A percentile compares a stretch with the other conserved stretches of the same genome.
phyloP scores from a whole-genome alignment of 2,329 filamentous ascomycete species.

The Stachybotrys chlorohalonatus region DNA sequence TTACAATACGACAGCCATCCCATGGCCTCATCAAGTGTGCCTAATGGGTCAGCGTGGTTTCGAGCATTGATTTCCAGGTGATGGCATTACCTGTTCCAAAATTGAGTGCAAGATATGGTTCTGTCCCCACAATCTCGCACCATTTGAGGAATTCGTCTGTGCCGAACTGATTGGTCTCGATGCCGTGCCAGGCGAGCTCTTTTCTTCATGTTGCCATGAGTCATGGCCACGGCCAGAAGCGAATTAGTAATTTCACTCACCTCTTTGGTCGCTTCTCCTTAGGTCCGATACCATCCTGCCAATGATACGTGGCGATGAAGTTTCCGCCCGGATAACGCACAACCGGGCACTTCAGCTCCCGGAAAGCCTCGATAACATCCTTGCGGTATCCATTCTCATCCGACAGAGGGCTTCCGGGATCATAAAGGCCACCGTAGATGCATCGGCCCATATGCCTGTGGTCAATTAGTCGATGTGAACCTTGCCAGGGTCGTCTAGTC shows the following conservation, averaged over 20 bases:
- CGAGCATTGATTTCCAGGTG: neutral
- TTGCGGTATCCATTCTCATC: conserved; percentile 66
- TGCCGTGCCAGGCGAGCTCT: conserved; percentile 69
- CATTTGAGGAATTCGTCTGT: conserved; percentile 80
- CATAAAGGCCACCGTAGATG: conserved; percentile 78
- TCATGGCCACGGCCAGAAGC: neutral
- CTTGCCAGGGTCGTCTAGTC: neutral
- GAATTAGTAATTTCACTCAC: neutral
- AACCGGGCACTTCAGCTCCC: conserved; percentile 65
- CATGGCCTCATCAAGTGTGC: conserved; percentile 37
- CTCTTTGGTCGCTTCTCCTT: conserved; percentile 50
- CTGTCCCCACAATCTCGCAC: conserved; percentile 60
- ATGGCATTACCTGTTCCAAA: conserved; percentile 55
- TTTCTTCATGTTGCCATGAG: conserved; percentile 20
- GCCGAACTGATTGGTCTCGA: conserved; percentile 69
- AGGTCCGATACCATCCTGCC: conserved; percentile 71
- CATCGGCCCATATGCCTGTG: conserved; percentile 38
- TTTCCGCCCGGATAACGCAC: conserved; percentile 79
- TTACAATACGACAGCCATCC: conserved; percentile 84
- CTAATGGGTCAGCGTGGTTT: neutral
- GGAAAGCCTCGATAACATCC: conserved; percentile 64
- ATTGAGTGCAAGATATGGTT: conserved; percentile 72
- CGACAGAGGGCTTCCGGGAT: conserved; percentile 59
- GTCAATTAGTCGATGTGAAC: conserved; percentile 57
- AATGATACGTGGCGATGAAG: conserved; percentile 76